phyloP scores from a whole-genome alignment of 208 protist species.

The Porcisia deanei region DNA sequence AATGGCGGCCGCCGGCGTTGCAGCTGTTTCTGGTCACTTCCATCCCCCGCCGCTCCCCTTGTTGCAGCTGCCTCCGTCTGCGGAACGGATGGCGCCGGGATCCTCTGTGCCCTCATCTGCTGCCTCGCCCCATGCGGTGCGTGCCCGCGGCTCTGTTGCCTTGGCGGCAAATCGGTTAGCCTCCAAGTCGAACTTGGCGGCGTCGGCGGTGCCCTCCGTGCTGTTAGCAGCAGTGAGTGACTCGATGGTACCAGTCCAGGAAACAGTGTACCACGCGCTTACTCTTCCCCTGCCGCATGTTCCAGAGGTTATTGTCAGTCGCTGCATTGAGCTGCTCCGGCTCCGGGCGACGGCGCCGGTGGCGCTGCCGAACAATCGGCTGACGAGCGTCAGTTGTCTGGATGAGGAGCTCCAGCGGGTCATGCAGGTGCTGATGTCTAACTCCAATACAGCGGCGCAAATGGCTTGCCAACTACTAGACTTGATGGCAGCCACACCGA shows the following conservation, averaged over 20 bases:
- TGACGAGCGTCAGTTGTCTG: slow-evolving; percentile 33
- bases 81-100: background rate
- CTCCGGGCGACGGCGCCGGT: slow-evolving; percentile 26
- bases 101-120: background rate
- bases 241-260: slow-evolving; percentile 26
- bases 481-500: slow-evolving; percentile 26
- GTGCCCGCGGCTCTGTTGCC: background rate
- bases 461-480: slow-evolving; percentile 32
- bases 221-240: slow-evolving; percentile 18
- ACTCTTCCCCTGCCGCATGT: slow-evolving; percentile 23
- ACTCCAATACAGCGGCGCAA: slow-evolving; percentile 9
- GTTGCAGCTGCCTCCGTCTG: slow-evolving; percentile 1
- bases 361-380: slow-evolving; percentile 28
- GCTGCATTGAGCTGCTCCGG: slow-evolving; percentile 27
- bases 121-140: background rate
- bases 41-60: background rate
- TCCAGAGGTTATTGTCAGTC: slow-evolving; percentile 17
- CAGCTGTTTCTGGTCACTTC: background rate
- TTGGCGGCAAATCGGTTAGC: background rate
- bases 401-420: slow-evolving; percentile 38
- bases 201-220: background rate
- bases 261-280: slow-evolving; percentile 15
- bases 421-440: slow-evolving; percentile 28
- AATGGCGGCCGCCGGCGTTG: background rate
- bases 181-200: background rate